phyloP scores from a whole-genome alignment of 805 yeast genomes.

The Ogataea henricii region DNA sequence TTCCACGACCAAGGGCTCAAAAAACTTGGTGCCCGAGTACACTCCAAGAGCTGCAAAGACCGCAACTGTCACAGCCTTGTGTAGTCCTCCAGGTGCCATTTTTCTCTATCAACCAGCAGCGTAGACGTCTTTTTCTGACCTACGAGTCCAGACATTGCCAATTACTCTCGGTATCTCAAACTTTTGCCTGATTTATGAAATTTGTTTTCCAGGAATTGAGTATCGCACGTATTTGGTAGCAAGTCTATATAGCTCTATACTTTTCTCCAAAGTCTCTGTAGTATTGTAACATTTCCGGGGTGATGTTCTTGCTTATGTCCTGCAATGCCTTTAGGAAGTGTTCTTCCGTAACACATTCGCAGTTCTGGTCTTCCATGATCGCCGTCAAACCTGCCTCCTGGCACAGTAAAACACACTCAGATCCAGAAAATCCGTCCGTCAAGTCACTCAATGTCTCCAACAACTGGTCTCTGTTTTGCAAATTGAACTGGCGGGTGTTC shows the following conservation, averaged over 20 bases:
- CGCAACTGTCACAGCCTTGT: slow-evolving; percentile 27
- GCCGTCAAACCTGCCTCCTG: slow-evolving; percentile 98
- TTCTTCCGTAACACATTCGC: slow-evolving; percentile 51
- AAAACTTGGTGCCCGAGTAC: slow-evolving; percentile 62
- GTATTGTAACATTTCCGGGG: slow-evolving; percentile 80
- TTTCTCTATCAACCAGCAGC: neutral
- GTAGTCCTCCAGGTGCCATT: slow-evolving; percentile 11
- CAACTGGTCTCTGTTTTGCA: slow-evolving; percentile 43
- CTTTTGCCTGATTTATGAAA: too few species aligned
- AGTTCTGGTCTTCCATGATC: slow-evolving; percentile 71
- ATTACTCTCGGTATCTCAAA: too few species aligned
- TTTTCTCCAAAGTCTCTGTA: slow-evolving; percentile 57
- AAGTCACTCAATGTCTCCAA: slow-evolving; percentile 54
- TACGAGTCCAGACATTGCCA: too few species aligned
- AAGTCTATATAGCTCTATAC: slow-evolving; percentile 24
- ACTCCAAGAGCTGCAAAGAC: slow-evolving; percentile 41
- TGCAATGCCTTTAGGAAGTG: slow-evolving; percentile 68
- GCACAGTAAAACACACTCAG: slow-evolving; percentile 87
- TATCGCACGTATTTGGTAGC: slow-evolving; percentile 6
- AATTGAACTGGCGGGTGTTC: slow-evolving; percentile 63
- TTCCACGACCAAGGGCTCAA: slow-evolving; percentile 72
- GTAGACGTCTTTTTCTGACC: too few species aligned
- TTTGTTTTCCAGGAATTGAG: neutral
- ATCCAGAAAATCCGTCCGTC: slow-evolving; percentile 95
- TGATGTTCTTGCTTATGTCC: slow-evolving; percentile 76